Conservation (phyloP, 108 stramenopile species). For the Cyclotella choctawhatcheeana region DNA sequence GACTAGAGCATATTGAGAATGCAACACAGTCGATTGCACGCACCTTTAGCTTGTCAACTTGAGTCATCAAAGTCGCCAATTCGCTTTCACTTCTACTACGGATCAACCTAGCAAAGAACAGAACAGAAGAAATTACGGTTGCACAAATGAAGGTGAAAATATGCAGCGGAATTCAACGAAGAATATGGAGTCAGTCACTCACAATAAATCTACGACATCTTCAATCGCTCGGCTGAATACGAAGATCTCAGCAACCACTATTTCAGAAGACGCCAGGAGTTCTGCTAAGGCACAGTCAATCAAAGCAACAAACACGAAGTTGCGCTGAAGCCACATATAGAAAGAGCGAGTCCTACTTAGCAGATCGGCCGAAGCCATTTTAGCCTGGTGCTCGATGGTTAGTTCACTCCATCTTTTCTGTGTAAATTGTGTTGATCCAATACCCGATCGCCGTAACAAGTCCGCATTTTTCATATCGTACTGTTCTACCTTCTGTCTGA, state of each 20-base stretch:
- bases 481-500: slow-evolving; percentile 83
- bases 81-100: slow-evolving; percentile 84
- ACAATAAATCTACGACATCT: slow-evolving; percentile 82
- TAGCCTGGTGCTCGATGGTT: slow-evolving; percentile 74
- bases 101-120: slow-evolving; percentile 59
- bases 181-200: background rate
- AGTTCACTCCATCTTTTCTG: slow-evolving; percentile 75
- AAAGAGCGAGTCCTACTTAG: slow-evolving; percentile 69
- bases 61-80: slow-evolving; percentile 80
- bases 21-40: background rate
- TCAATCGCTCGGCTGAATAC: slow-evolving; percentile 88
- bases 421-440: slow-evolving; percentile 76
- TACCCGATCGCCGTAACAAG: slow-evolving; percentile 73
- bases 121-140: no score
- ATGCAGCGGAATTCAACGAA: background rate
- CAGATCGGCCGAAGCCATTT: slow-evolving; percentile 63
- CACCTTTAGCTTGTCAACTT: slow-evolving; percentile 73
- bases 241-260: slow-evolving; percentile 82
- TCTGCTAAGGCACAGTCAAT: slow-evolving; percentile 89
- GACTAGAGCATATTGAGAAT: no score
- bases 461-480: slow-evolving; percentile 92
- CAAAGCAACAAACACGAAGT: slow-evolving; percentile 81
- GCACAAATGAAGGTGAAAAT: background rate
- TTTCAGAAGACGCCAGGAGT: slow-evolving; percentile 73
- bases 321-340: slow-evolving; percentile 80